Evolutionary conservation across 108 stramenopile species (phyloP).

Genomic region (Nannochloropsis gaditana): DNA sequence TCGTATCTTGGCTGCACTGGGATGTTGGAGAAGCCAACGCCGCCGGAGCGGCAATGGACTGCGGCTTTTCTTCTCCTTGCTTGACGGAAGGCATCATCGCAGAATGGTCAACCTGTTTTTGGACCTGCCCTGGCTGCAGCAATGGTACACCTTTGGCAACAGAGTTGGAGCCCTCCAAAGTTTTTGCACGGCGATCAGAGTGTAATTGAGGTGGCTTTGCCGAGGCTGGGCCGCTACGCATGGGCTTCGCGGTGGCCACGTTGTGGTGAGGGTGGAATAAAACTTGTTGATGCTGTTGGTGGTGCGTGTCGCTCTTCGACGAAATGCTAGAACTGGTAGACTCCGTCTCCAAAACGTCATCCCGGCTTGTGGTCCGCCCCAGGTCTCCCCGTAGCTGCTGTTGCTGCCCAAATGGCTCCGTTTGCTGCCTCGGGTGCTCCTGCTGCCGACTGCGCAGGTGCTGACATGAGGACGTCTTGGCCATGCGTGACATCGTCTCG

Average conservation of each 20-base stretch:
- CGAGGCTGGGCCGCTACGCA: too few species aligned
- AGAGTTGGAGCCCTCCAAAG: too few species aligned
- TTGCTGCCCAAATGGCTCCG: background rate
- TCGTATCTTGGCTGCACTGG: background rate
- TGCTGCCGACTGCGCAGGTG: background rate
- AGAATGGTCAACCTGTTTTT: background rate
- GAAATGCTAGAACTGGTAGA: background rate
- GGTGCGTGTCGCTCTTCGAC: background rate
- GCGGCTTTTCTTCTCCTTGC: background rate
- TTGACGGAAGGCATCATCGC: too few species aligned
- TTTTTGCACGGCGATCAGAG: too few species aligned
- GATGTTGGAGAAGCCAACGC: background rate
- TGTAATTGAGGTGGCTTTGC: too few species aligned
- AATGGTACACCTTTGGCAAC: too few species aligned
- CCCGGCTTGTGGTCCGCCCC: background rate
- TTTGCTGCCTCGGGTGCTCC: background rate
- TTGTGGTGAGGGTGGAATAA: too few species aligned
- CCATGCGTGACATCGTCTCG: background rate
- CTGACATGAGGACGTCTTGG: background rate
- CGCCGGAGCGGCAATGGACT: background rate
- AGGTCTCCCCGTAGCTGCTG: background rate
- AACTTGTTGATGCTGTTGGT: background rate
- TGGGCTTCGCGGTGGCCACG: too few species aligned
- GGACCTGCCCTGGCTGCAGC: background rate
- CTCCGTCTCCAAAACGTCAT: background rate